Percentiles rank a stretch among this genome's conserved stretches.
Conservation (phyloP, 2,329 filamentous ascomycete genomes). For the Hypoxylon sp. region DNA sequence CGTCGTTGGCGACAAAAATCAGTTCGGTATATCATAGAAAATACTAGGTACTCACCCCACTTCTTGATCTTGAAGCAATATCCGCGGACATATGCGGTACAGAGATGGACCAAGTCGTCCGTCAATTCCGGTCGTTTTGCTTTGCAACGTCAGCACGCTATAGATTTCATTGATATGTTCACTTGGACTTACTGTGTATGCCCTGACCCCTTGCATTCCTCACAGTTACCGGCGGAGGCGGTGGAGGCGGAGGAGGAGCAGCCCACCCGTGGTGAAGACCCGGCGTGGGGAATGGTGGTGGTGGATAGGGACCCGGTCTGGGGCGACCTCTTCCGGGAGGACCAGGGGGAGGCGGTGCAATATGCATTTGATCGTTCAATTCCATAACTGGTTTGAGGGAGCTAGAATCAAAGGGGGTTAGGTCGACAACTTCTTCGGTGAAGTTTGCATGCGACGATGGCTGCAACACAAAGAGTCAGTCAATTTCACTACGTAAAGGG, state of each 20-base stretch:
- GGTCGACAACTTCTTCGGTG: slow-evolving; percentile 6
- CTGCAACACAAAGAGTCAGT: not conserved
- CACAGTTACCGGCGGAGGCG: not conserved
- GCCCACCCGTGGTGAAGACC: not conserved
- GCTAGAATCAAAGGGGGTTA: slow-evolving; percentile 22
- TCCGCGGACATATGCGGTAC: slow-evolving; percentile 31
- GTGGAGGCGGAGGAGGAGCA: not conserved
- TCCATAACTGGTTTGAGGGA: slow-evolving; percentile 31
- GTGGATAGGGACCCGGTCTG: not conserved
- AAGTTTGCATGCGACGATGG: slow-evolving; percentile 22
- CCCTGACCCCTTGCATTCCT: not conserved
- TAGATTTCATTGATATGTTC: not conserved
- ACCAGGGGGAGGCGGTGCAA: not conserved
- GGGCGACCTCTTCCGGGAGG: not conserved
- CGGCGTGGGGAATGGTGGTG: not conserved
- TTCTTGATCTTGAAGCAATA: slow-evolving; percentile 43
- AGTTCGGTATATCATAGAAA: not conserved
- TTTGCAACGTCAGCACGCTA: slow-evolving; percentile 11
- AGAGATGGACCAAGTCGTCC: slow-evolving; percentile 23
- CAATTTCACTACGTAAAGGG: not conserved
- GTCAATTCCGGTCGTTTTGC: slow-evolving; percentile 2
- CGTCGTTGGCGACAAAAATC: not conserved
- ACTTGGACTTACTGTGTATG: not conserved
- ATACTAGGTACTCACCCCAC: slow-evolving; percentile 37
- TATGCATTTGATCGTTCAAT: slow-evolving; percentile 17